These are phyloP conservation scores for Leccinum barrowsii DNA, from an alignment of 768 basidiomycete species.

Conservation along the genomic window DNA sequence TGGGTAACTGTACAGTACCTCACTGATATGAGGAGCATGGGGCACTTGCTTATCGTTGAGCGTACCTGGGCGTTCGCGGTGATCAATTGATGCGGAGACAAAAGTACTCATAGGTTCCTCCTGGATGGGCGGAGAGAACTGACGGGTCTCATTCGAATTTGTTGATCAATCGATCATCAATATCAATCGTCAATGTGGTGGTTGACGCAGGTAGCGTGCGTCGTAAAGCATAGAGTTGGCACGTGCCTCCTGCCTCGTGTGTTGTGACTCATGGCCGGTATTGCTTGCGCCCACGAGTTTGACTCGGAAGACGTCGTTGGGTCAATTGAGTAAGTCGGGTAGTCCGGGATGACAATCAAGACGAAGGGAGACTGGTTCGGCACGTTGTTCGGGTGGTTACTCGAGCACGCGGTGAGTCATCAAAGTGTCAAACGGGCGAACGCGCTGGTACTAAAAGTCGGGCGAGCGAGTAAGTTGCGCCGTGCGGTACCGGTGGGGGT, in stretches of 20 bases:
- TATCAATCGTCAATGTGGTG: neutral
- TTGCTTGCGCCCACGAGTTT: no score
- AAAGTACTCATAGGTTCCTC: neutral
- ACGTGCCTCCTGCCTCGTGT: neutral
- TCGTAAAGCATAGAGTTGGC: no score
- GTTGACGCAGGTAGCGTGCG: neutral
- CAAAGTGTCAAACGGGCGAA: neutral
- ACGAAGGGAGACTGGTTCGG: constrained; percentile 34
- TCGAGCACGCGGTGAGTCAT: neutral
- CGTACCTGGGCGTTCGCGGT: neutral
- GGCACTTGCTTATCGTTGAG: no score
- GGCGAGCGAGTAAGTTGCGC: neutral
- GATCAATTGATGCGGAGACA: neutral
- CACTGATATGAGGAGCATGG: no score
- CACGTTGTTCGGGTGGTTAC: neutral
- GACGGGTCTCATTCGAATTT: neutral
- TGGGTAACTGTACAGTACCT: neutral
- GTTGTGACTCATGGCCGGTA: no score
- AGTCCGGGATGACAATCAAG: constrained; percentile 11
- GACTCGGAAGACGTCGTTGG: no score
- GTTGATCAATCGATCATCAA: neutral
- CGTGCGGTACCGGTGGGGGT: constrained; percentile 13
- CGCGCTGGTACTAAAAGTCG: neutral
- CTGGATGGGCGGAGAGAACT: neutral
- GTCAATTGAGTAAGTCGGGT: neutral